Evolutionary conservation across 176 grass and related monocot species (phyloP).

Genomic region (Oropetium thomaeum): DNA sequence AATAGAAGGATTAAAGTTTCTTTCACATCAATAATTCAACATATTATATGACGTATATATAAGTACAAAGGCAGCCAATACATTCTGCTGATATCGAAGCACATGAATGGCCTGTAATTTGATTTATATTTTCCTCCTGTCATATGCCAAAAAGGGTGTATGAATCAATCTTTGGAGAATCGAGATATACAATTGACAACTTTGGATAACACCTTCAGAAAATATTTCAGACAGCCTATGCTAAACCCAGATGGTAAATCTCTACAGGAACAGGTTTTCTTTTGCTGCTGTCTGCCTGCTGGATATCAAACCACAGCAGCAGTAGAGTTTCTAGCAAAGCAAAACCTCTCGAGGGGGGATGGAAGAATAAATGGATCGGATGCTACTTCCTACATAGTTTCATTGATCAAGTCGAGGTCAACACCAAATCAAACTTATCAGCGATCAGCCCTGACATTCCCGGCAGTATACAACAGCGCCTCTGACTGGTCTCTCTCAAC

Average conservation of each 20-base stretch:
- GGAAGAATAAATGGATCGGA: slow-evolving; percentile 21
- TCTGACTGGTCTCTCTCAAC: slow-evolving; percentile 72
- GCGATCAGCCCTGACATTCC: slow-evolving; percentile 55
- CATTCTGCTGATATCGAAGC: neutral
- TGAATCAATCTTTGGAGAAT: slow-evolving; percentile 28
- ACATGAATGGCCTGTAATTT: slow-evolving; percentile 32
- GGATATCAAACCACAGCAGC: slow-evolving; percentile 25
- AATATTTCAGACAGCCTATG: slow-evolving; percentile 40
- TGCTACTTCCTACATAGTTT: slow-evolving; percentile 16
- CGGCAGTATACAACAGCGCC: slow-evolving; percentile 43
- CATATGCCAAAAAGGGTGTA: slow-evolving; percentile 50
- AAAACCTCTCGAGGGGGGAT: slow-evolving; percentile 20
- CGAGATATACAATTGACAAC: slow-evolving; percentile 56
- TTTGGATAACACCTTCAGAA: slow-evolving; percentile 42
- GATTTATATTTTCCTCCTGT: slow-evolving; percentile 43
- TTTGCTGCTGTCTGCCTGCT: slow-evolving; percentile 26
- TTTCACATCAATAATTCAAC: too few species aligned
- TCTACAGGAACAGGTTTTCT: slow-evolving; percentile 51
- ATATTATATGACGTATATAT: too few species aligned
- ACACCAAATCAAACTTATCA: neutral
- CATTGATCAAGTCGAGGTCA: neutral
- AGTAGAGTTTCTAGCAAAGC: slow-evolving; percentile 25
- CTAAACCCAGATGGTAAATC: slow-evolving; percentile 37
- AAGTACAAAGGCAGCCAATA: neutral
- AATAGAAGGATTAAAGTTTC: too few species aligned